Evolutionary conservation across 1,139 yeast genomes (phyloP), one percentile per base, ranked within the genome.

Genomic region (Magnusiomyces sp.): DNA sequence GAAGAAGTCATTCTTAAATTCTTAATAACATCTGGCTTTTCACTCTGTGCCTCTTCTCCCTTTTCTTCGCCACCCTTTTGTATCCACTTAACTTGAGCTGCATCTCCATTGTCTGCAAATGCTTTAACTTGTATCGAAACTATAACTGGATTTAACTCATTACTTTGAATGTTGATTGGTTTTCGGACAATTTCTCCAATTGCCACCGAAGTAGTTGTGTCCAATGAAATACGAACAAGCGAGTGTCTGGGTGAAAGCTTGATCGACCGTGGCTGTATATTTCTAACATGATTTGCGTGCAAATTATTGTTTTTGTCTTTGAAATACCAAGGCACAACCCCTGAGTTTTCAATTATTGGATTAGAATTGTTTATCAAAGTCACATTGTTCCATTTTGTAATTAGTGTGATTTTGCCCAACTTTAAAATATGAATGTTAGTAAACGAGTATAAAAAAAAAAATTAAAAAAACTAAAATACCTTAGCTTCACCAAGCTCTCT

Each of bases 211-310:
- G 57, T 41, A 5, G 53, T 56, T 9, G 53, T 50, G 27, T 50
- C 54, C n/a, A 51, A 49, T n/a, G 55, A 46, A 7, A 62, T 48
- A 27, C 48, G 52, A 37, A 63, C 50, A 19, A 56, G 55, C 2
- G 67, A 60, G 1, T 66, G 67, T 31, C 67, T 54, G 2, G 66
- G 67, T 5, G 56, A 53, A 2, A 62, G 54, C n/a, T 52, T 50
- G 1, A 53, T 53, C 17, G 19, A 46, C n/a, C 41, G 39, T 32
- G 45, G 41, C n/a, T 10, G 9, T 19, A 32, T 13, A 34, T 34
- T 36, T 16, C 32, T 32, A 34, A 43, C 16, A 14, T 43, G 40
- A 40, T 46, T 19, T 31, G 33, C 14, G 46, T 23, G 29, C 7
- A 39, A 5, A 9, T 7, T 14, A 27, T 20, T 23, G 29, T 23